phyloP scores from a whole-genome alignment of 306 rosid species.

The Echinosophora koreensis region DNA sequence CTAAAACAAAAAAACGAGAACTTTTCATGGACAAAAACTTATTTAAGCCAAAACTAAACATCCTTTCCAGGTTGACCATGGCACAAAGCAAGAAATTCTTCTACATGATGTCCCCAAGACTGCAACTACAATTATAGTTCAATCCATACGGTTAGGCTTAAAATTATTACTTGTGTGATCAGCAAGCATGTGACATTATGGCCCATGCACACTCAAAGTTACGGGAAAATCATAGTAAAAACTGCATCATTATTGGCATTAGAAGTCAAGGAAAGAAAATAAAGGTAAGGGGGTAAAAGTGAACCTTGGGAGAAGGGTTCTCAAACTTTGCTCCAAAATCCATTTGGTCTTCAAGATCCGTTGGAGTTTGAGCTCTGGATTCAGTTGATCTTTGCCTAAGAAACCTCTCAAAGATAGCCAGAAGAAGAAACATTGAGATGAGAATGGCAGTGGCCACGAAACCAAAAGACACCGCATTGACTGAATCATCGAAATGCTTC shows the following conservation, averaged over 20 bases:
- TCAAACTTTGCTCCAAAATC: slow-evolving; percentile 50
- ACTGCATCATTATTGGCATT: slow-evolving; percentile 12
- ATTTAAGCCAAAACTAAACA: slow-evolving; percentile 1
- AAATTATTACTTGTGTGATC: neutral
- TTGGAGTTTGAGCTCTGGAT: slow-evolving; percentile 41
- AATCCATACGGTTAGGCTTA: neutral
- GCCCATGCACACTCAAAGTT: slow-evolving; percentile 15
- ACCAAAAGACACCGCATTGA: slow-evolving; percentile 74
- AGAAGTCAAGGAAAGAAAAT: slow-evolving; percentile 26
- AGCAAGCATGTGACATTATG: slow-evolving; percentile 9
- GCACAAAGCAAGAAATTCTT: neutral
- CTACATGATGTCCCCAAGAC: neutral
- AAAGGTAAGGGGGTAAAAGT: slow-evolving; percentile 24
- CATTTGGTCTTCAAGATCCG: slow-evolving; percentile 60
- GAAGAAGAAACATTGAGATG: slow-evolving; percentile 76
- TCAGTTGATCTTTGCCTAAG: slow-evolving; percentile 60
- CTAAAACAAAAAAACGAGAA: too few species aligned
- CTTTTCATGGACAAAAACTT: too few species aligned
- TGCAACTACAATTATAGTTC: neutral
- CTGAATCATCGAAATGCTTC: slow-evolving; percentile 64
- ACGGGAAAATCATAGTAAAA: neutral
- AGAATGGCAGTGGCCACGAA: slow-evolving; percentile 82
- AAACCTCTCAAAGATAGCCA: slow-evolving; percentile 80
- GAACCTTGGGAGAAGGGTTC: slow-evolving; percentile 62
- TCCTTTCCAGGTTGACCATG: neutral